Conservation (phyloP, 257 asterid species). For the Verbena officinalis region DNA sequence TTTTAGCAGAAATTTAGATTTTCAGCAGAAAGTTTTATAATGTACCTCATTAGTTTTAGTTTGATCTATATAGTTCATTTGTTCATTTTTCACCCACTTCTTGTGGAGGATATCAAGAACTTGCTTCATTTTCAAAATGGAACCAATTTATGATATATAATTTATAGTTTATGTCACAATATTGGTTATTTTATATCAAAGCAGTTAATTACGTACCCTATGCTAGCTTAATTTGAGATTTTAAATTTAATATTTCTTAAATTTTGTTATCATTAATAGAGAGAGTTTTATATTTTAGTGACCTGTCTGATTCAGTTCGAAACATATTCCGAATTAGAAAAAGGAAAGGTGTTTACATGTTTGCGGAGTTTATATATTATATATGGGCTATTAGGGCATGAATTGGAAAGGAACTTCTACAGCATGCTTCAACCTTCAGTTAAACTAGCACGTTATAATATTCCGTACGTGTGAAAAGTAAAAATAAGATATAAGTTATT, state of each 20-base stretch:
- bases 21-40: constrained; percentile 5
- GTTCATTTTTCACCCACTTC: too few species aligned
- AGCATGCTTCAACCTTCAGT: not conserved
- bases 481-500: too few species aligned
- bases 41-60: constrained; percentile 22
- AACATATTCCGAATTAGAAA: too few species aligned
- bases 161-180: not conserved
- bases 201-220: too few species aligned
- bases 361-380: not conserved
- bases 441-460: too few species aligned
- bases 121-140: constrained; percentile 14
- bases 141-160: constrained; percentile 5
- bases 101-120: constrained; percentile 20
- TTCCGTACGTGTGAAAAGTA: too few species aligned
- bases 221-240: too few species aligned
- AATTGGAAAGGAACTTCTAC: not conserved
- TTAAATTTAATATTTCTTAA: too few species aligned
- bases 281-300: too few species aligned
- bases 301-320: too few species aligned
- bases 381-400: not conserved
- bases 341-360: not conserved
- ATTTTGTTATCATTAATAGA: too few species aligned
- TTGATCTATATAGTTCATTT: not conserved
- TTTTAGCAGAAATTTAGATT: constrained; percentile 20
- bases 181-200: too few species aligned